phyloP scores from a whole-genome alignment of 352 stramenopile genomes.

The Phytopythium helicoides region DNA sequence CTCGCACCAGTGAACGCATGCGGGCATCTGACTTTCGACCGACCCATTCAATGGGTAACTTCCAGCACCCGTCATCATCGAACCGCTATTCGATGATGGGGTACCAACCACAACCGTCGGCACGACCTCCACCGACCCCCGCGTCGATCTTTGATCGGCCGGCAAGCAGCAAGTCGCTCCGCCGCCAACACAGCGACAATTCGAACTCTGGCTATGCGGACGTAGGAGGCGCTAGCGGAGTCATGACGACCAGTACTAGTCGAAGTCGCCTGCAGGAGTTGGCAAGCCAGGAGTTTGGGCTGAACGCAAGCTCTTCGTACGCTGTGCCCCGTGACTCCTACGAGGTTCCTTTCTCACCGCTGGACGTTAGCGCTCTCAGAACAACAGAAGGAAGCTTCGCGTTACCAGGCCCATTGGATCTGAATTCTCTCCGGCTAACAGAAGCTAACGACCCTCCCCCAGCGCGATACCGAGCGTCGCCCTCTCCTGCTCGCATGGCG shows the following conservation, averaged over 20 bases:
- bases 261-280: slow-evolving; percentile 25
- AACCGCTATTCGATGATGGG: slow-evolving; percentile 20
- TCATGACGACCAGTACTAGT: slow-evolving; percentile 16
- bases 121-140: slow-evolving; percentile 14
- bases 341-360: slow-evolving; percentile 10
- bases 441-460: too few species aligned
- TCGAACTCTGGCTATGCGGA: slow-evolving; percentile 20
- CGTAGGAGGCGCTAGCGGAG: slow-evolving; percentile 14
- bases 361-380: slow-evolving; percentile 34
- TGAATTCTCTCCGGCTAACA: too few species aligned
- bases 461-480: slow-evolving; percentile 10
- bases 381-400: slow-evolving; percentile 17
- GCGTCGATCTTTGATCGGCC: slow-evolving; percentile 70
- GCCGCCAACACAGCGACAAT: slow-evolving; percentile 10
- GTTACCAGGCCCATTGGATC: slow-evolving; percentile 5
- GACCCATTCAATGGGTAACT: slow-evolving; percentile 21
- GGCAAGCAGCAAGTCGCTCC: slow-evolving; percentile 8
- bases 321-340: neutral
- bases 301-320: slow-evolving; percentile 1
- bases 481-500: slow-evolving; percentile 5
- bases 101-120: slow-evolving; percentile 12
- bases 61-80: slow-evolving; percentile 4
- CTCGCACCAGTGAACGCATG: slow-evolving; percentile 25
- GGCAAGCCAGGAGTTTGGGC: slow-evolving; percentile 19
- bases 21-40: slow-evolving; percentile 35